Evolutionary conservation across 2,329 filamentous ascomycete species (phyloP).

Genomic region (Aureobasidium sp.): DNA sequence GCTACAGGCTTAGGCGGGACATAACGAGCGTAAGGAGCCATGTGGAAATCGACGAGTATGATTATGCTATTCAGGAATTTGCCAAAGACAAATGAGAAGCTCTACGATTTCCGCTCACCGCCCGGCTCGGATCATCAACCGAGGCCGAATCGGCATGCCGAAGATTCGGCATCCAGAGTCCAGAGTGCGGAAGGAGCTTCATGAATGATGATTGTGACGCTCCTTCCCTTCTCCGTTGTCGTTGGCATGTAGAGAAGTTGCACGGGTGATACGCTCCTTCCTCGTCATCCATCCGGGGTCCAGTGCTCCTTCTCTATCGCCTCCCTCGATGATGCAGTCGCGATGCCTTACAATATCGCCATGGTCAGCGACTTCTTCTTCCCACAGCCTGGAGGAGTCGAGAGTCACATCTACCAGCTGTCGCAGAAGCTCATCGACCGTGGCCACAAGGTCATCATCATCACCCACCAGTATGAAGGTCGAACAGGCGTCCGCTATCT

Average conservation of each 20-base stretch:
- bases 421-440: conserved; percentile 94
- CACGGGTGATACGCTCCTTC: no score
- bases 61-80: neutral
- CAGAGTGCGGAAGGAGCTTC: no score
- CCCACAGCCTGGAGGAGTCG: conserved; percentile 87
- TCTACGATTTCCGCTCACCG: neutral
- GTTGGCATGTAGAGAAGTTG: no score
- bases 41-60: no score
- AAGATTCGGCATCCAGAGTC: no score
- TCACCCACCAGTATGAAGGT: conserved; percentile 89
- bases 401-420: conserved; percentile 97
- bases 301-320: neutral
- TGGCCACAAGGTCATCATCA: conserved; percentile 95
- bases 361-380: conserved; percentile 99
- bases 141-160: conserved; percentile 13
- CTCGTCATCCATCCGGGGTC: no score
- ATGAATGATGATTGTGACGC: no score
- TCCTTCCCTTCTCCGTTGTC: no score
- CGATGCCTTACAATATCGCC: conserved; percentile 64
- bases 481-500: conserved; percentile 89
- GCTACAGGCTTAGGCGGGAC: conserved; percentile 34
- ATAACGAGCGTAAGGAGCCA: conserved; percentile 40
- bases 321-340: neutral
- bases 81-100: neutral
- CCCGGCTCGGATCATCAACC: neutral